Percentiles rank a stretch among this genome's conserved stretches.
phyloP scores from a whole-genome alignment of 805 yeast genomes.

The Yamadazyma tumulicola region DNA sequence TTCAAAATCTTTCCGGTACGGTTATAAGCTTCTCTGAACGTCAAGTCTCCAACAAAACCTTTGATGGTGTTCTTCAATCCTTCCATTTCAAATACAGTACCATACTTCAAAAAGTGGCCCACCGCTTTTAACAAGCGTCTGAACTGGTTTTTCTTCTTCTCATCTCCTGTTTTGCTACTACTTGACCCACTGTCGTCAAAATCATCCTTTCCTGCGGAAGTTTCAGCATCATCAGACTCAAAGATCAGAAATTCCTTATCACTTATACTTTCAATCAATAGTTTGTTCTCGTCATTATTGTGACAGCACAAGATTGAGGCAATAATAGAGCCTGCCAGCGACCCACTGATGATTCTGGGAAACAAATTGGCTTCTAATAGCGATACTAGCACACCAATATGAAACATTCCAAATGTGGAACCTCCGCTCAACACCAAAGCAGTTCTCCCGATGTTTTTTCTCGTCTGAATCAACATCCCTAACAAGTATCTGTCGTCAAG shows the following conservation, averaged over 20 bases:
- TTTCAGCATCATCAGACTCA: conserved; percentile 41
- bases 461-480: conserved; percentile 78
- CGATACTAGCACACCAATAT: conserved; percentile 85
- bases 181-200: too few relatives aligned
- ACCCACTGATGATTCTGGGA: conserved; percentile 88
- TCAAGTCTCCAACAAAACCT: conserved; percentile 78
- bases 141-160: conserved; percentile 38
- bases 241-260: conserved; percentile 53
- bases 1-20: conserved; percentile 91
- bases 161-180: too few relatives aligned
- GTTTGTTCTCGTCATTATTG: conserved; percentile 64
- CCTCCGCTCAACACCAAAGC: conserved; percentile 97
- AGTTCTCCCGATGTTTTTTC: conserved; percentile 90
- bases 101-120: conserved; percentile 67
- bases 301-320: conserved; percentile 86
- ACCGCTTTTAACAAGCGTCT: conserved; percentile 40
- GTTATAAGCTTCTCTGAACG: conserved; percentile 92
- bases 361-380: conserved; percentile 68
- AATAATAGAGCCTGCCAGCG: conserved; percentile 93
- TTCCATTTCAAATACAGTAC: conserved; percentile 82
- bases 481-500: conserved; percentile 68
- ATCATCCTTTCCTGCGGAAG: conserved; percentile 3
- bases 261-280: conserved; percentile 57
- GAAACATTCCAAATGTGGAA: conserved; percentile 88
- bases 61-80: conserved; percentile 72